Conservation (phyloP, 176 grass and related monocot genomes). For the Tillandsia leiboldiana region DNA sequence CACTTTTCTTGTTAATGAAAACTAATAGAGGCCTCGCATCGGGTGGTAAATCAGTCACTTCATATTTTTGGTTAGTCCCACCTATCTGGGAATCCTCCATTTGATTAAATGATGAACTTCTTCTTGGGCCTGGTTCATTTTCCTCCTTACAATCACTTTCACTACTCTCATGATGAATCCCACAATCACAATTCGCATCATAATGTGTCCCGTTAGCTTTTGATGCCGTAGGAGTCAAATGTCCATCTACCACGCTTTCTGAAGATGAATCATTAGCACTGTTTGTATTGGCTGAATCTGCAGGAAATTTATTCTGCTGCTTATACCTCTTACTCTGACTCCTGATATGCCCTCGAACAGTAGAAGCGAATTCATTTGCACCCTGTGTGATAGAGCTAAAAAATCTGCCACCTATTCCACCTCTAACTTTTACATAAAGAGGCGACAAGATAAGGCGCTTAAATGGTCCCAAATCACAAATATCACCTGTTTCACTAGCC, state of each 20-base stretch:
- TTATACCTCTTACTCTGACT: constrained; percentile 10
- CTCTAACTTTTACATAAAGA: constrained; percentile 7
- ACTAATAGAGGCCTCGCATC: constrained; percentile 24
- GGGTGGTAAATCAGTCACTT: constrained; percentile 14
- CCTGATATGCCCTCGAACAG: constrained; percentile 19
- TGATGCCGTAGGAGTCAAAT: constrained; percentile 13
- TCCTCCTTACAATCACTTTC: constrained; percentile 31
- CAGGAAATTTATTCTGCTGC: constrained; percentile 10
- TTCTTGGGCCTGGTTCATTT: not conserved
- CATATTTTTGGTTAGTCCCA: constrained; percentile 15
- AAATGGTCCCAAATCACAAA: constrained; percentile 22
- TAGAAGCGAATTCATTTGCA: constrained; percentile 27
- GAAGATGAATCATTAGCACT: constrained; percentile 35
- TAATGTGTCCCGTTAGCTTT: constrained; percentile 16
- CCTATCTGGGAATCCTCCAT: not conserved
- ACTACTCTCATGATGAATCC: constrained; percentile 27
- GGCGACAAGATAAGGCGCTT: constrained; percentile 25
- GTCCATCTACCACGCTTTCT: constrained; percentile 17
- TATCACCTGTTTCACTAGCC: constrained; percentile 25
- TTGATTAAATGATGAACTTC: not conserved
- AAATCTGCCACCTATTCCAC: constrained; percentile 1
- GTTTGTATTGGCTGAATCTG: constrained; percentile 27
- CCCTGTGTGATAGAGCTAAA: constrained; percentile 23
- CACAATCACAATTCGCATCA: constrained; percentile 17
- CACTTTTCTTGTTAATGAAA: constrained; percentile 28